Evolutionary conservation across 106 monocot genomes (phyloP), one percentile per base, ranked within the genome.

Genomic region (Iris macrosiphon): DNA sequence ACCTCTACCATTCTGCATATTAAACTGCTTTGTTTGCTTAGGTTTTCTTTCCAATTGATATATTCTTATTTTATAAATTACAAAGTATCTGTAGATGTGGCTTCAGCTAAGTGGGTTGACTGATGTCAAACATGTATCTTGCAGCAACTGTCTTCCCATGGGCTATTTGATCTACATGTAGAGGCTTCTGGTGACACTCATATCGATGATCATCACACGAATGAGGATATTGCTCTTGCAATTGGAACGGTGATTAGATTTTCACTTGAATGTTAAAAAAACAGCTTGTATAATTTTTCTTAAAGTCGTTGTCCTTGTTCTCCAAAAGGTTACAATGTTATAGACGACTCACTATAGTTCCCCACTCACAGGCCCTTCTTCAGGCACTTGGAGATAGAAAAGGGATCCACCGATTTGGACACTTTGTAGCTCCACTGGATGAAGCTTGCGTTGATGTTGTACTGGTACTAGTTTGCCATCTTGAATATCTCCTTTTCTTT

Each of bases 181-280:
- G 86, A 75, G 53, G 96, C 90, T 17, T 49, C 59, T 61, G 96
- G 96, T 67, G 96, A 96, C 52, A 86, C 59, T 35, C 96, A 96
- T 59, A 96, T 96, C 51, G 96, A 96, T 75, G 86, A 96, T 41
- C 90, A 96, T 72, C 96, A 96, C 60, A 83, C 96, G 13, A 96
- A 96, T 73, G 96, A 96, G 69, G 89, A 96, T 64, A 65, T 96
- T 75, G 96, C 96, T 53, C 86, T 96, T 72, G 90, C 96, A 30
- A 75, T 96, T 72, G 96, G 96, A 73, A 85, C 86, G 69, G 96
- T 96, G 62, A 64, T 2, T 52, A 16, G 28, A 26, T 6, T 31
- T 40, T 35, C 3, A 16, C 24, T 57, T n/a, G n/a, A n/a, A n/a
- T n/a, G n/a, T n/a, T n/a, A n/a, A n/a, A n/a, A n/a, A n/a, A n/a